Evolutionary conservation across 148 eudicot species (phyloP), one percentile per base, ranked within the genome.

Genomic region (Polygonum maritimum): DNA sequence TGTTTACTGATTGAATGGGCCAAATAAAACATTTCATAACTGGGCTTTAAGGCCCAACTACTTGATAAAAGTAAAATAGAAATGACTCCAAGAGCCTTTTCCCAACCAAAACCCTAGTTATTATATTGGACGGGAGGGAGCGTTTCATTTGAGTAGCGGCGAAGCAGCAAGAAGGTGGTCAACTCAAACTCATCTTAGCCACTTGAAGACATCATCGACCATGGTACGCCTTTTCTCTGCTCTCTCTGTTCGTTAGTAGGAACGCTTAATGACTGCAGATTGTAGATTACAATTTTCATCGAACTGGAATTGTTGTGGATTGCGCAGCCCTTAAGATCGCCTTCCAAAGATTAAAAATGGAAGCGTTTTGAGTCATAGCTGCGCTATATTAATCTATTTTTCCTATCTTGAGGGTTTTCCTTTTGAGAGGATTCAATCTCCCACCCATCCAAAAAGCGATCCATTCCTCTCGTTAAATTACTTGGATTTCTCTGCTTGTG

Each of bases 351-450:
- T 57, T 63, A 16, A 63, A 63, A 67, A 88, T 92, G 94, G 92
- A 92, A 92, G 92, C 92, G 94, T 88, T 84, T 92, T 81, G 95
- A 90, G 97, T 88, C 95, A 92, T 92, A 88, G 97, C 95, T 73
- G 90, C 93, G 92, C 90, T 60, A 90, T 19, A 88, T 87, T 41
- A 82, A 90, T 47, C 16, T 69, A 81, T 82, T 44, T 44, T 75
- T 86, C 79, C 74, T 88, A 73, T 60, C 80, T 19, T 47, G 69
- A 80, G 93, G 93, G 97, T 91, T 89, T 82, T 89, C 93, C 87
- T 89, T 45, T 70, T 80, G 84, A 83, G 81, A 9, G 33, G 26
- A 35, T 38, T 48, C 63, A 75, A 38, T 21, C 76, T 79, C 79
- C 75, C 18, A 71, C 78, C 39, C 33, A 41, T 26, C 16, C 38